phyloP scores from a whole-genome alignment of 805 yeast species.

The Hanseniaspora jakobsenii region DNA sequence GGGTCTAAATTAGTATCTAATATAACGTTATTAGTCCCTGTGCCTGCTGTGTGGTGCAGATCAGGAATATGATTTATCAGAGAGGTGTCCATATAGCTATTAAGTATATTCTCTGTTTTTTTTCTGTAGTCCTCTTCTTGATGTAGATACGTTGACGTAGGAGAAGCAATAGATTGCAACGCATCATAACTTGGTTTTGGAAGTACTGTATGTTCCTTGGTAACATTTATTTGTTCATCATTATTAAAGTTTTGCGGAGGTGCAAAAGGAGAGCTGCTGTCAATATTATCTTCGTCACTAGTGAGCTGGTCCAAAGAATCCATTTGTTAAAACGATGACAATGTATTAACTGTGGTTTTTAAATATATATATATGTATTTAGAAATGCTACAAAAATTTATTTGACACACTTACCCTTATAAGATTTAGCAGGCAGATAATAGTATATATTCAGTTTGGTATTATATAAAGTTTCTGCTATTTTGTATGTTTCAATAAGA shows the following conservation, averaged over 20 bases:
- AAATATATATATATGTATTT: neutral
- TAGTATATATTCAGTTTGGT: too few relatives aligned
- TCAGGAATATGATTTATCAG: too few relatives aligned
- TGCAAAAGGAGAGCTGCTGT: neutral
- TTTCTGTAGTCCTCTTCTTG: conserved; percentile 12
- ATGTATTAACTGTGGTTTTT: too few relatives aligned
- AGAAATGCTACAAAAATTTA: too few relatives aligned
- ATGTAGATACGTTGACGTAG: conserved; percentile 9
- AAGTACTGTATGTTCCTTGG: neutral
- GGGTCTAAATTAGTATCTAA: neutral
- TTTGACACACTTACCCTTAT: too few relatives aligned
- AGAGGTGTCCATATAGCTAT: too few relatives aligned
- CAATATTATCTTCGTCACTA: neutral
- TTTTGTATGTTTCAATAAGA: too few relatives aligned
- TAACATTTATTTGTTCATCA: neutral
- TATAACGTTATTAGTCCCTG: too few relatives aligned
- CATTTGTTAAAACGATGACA: neutral
- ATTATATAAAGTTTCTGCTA: too few relatives aligned
- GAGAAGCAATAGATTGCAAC: conserved; percentile 10
- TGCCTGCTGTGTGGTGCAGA: too few relatives aligned
- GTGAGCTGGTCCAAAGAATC: neutral
- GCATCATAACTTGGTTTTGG: conserved; percentile 9
- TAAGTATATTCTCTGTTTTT: conserved; percentile 5
- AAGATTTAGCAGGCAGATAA: too few relatives aligned
- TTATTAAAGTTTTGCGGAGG: neutral